Conservation (phyloP, 106 monocot genomes). For the Ottelia alismoides region DNA sequence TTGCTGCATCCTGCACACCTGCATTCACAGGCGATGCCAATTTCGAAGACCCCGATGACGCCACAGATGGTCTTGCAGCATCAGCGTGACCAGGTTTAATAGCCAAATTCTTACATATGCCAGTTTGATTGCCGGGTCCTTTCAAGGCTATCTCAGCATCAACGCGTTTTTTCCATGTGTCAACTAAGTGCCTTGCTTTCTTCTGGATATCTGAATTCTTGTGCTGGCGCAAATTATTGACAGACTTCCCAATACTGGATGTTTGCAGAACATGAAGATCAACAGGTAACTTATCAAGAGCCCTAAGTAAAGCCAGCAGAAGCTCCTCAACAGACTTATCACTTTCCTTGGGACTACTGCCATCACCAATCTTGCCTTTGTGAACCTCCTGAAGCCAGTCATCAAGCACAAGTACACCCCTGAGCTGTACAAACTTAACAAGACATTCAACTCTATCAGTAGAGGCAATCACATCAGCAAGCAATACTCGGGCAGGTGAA, state of each 20-base stretch:
- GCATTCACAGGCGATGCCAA: slow-evolving; percentile 9
- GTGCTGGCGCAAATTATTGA: slow-evolving; percentile 66
- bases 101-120: slow-evolving; percentile 25
- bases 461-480: slow-evolving; percentile 83
- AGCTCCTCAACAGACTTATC: slow-evolving; percentile 72
- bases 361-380: slow-evolving; percentile 63
- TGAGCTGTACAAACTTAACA: slow-evolving; percentile 60
- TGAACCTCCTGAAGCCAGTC: slow-evolving; percentile 91
- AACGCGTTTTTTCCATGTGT: slow-evolving; percentile 89
- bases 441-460: slow-evolving; percentile 78
- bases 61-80: slow-evolving; percentile 19
- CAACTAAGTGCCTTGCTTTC: slow-evolving; percentile 70
- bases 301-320: slow-evolving; percentile 62
- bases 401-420: slow-evolving; percentile 56
- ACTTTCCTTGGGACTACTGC: slow-evolving; percentile 68
- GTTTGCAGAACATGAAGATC: slow-evolving; percentile 72
- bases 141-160: slow-evolving; percentile 41
- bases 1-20: slow-evolving; percentile 27
- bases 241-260: slow-evolving; percentile 80
- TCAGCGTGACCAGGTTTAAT: slow-evolving; percentile 30
- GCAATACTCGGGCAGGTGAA: slow-evolving; percentile 47
- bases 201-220: slow-evolving; percentile 82
- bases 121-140: slow-evolving; percentile 27
- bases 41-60: slow-evolving; percentile 24
- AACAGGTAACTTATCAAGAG: slow-evolving; percentile 79